Base-by-base conservation (phyloP, 1,139 yeast genomes). In the Debaryomycetaceae sp. region DNA sequence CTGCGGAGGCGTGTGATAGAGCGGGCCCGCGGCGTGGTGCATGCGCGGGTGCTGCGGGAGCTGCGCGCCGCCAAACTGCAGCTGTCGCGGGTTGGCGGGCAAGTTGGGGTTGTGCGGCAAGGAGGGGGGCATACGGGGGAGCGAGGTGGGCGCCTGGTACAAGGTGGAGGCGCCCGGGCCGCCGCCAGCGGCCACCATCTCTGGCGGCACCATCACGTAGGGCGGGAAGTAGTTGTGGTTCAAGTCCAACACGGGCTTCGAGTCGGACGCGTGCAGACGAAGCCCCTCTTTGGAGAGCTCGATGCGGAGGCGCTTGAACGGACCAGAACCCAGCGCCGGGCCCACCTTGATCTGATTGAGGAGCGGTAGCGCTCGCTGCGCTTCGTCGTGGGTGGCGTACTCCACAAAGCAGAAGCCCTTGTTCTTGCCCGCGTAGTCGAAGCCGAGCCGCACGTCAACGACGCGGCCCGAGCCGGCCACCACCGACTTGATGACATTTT, bases 331-430 rank as follows among this genome's bases (percentile, higher is more conserved):
- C 18, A 44, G 60, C 15, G 18, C 9, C 9, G 21, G 5, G 11
- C 10, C n/a, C 21, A 76, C 49, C 30, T 62, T 58, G 4, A 77
- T 55, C 39, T 69, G 73, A 18, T 57, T 45, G 21, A 78, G 47
- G 8, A 71, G 42, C 2, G 49, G 47, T 25, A 71, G 43, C 1
- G 79, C 84, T 27, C 53, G 51, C 22, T 58, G 57, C 2, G 84
- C 83, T 29, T 77, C 78, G 25, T 53, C 59, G 2, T 78, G 69
- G 13, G 56, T 52, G 34, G 48, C 60, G 44, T 75, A 78, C 49
- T 78, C 84, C 27, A 78, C 71, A 46, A 78, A 78, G 40, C 81
- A 73, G 45, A 68, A 78, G 11, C 83, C 83, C 47, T 77, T 78
- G 44, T 76, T 74, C 42, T 75, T 74, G n/a, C 80, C 77, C 12